Conservation (phyloP, 2,329 filamentous ascomycete species). For the Colletotrichum tropicicola region DNA sequence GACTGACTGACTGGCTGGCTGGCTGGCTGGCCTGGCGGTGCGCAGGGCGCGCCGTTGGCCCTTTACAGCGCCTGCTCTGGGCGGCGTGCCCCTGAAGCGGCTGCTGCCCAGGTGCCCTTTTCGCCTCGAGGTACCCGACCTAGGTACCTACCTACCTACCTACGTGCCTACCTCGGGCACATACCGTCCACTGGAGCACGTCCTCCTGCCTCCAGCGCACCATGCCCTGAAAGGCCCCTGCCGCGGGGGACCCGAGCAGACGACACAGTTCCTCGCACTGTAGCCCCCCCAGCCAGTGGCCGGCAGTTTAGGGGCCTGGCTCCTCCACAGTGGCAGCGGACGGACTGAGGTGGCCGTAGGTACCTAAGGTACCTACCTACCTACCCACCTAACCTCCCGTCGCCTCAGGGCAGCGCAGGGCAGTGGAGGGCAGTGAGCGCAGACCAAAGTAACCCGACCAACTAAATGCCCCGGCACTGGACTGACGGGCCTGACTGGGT, state of each 20-base stretch:
- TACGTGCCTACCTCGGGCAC: not conserved
- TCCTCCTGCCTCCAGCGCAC: not conserved
- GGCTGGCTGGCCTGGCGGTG: too few species aligned
- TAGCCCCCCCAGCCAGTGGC: not conserved
- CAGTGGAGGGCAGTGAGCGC: slow-evolving; percentile 11
- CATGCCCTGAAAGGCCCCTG: not conserved
- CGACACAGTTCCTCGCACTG: slow-evolving; percentile 23
- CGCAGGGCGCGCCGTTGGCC: too few species aligned
- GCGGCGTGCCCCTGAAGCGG: not conserved
- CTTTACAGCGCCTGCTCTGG: too few species aligned
- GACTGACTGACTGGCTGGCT: too few species aligned
- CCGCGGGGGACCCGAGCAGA: not conserved
- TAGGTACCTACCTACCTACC: not conserved
- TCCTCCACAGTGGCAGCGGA: slow-evolving; percentile 1
- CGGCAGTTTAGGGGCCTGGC: slow-evolving; percentile 12
- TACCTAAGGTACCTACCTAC: not conserved
- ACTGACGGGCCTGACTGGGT: not conserved
- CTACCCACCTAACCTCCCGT: not conserved
- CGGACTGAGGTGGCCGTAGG: too few species aligned
- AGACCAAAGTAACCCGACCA: too few species aligned
- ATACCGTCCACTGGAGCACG: too few species aligned
- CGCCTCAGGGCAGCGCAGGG: too few species aligned
- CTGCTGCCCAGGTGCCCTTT: too few species aligned
- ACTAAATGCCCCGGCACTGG: too few species aligned
- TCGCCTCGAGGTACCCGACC: not conserved